A percentile compares a stretch with the other conserved stretches of the same genome.
Evolutionary conservation across 2,329 filamentous ascomycete genomes (phyloP).

Genomic region (Penicillium palitans): DNA sequence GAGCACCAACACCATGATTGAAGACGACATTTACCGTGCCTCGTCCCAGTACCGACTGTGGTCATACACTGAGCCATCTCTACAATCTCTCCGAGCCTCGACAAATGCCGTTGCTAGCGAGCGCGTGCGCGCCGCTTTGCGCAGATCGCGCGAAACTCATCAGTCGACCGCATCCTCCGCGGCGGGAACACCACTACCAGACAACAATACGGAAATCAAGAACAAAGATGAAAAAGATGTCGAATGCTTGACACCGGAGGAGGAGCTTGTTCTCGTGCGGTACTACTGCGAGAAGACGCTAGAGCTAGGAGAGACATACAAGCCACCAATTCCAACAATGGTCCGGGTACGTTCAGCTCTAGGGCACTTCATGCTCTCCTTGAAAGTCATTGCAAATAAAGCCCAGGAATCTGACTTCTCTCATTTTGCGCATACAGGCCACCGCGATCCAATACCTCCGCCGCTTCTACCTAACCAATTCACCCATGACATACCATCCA

Average conservation of each 20-base stretch:
- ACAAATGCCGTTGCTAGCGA: conserved; percentile 79
- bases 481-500: conserved; percentile 92
- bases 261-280: conserved; percentile 78
- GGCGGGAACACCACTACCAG: conserved; percentile 31
- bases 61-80: conserved; percentile 78
- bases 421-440: conserved; percentile 47
- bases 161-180: conserved; percentile 36
- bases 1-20: conserved; percentile 61
- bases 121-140: conserved; percentile 60
- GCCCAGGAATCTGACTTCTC: not conserved
- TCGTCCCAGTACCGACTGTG: conserved; percentile 90
- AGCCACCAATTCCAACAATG: conserved; percentile 56
- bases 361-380: not conserved
- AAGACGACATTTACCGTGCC: conserved; percentile 87
- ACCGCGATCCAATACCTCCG: conserved; percentile 88
- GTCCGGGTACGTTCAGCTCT: conserved; percentile 53
- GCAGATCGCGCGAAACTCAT: conserved; percentile 44
- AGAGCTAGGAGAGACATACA: conserved; percentile 60
- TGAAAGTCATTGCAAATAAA: not conserved
- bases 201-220: conserved; percentile 36
- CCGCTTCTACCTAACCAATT: conserved; percentile 94
- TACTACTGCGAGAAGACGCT: conserved; percentile 70
- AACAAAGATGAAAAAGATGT: conserved; percentile 49
- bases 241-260: conserved; percentile 78
- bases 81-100: conserved; percentile 69